These are phyloP conservation scores for Erodium chrysanthum DNA, from an alignment of 441 rosid genomes.

Conservation along the genomic window DNA sequence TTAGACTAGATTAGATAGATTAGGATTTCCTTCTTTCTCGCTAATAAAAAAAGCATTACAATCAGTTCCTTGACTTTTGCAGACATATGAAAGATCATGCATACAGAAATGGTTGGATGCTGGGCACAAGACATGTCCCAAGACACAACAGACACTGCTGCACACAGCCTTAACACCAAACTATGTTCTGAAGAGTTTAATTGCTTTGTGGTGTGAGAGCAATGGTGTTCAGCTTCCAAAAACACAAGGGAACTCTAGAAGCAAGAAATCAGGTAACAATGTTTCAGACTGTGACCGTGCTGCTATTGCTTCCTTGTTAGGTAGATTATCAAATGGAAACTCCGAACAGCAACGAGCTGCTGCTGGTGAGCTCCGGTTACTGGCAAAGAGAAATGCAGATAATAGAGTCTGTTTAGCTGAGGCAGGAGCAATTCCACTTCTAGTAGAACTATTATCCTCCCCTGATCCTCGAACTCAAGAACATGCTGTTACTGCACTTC, in stretches of 20 bases:
- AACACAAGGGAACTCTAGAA: slow-evolving; percentile 51
- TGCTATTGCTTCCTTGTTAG: slow-evolving; percentile 49
- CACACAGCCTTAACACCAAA: slow-evolving; percentile 81
- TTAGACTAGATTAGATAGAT: too few species aligned
- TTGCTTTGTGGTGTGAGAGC: slow-evolving; percentile 88
- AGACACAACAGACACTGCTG: slow-evolving; percentile 82
- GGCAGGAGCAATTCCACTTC: slow-evolving; percentile 88
- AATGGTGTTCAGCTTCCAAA: slow-evolving; percentile 84
- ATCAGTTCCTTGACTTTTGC: slow-evolving; percentile 23
- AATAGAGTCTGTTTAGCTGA: slow-evolving; percentile 89
- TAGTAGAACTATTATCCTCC: slow-evolving; percentile 72
- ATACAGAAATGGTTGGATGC: slow-evolving; percentile 96
- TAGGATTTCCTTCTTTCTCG: too few species aligned
- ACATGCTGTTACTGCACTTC: slow-evolving; percentile 93
- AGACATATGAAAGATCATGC: slow-evolving; percentile 91
- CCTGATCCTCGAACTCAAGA: slow-evolving; percentile 78
- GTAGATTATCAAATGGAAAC: slow-evolving; percentile 48
- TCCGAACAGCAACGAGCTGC: slow-evolving; percentile 82
- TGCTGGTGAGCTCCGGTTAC: slow-evolving; percentile 86
- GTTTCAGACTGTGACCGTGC: slow-evolving; percentile 80
- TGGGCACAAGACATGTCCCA: slow-evolving; percentile 90
- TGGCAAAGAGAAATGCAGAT: slow-evolving; percentile 87
- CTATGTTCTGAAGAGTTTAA: slow-evolving; percentile 78
- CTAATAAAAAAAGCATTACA: too few species aligned
- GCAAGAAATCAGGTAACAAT: slow-evolving; percentile 42